Conservation (phyloP, 331 rosid genomes). For the Pyracantha coccinea region DNA sequence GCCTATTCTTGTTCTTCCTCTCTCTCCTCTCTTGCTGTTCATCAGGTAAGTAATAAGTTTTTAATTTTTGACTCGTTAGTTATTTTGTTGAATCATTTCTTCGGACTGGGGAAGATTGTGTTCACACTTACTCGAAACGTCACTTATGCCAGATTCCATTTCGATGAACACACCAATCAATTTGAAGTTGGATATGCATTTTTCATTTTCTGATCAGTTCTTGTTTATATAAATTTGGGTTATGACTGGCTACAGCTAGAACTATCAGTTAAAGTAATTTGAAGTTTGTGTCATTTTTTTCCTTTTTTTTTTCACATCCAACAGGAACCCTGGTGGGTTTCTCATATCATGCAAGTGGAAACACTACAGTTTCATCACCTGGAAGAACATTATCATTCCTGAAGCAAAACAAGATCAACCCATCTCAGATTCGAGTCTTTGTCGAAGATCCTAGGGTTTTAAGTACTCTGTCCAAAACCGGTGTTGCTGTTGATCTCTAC, state of each 20-base stretch:
- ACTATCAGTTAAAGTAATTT: background rate
- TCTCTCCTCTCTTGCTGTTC: conserved; percentile 41
- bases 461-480: conserved; percentile 24
- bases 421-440: conserved; percentile 31
- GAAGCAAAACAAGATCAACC: conserved; percentile 29
- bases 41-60: conserved; percentile 48
- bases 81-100: background rate
- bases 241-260: background rate
- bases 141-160: background rate
- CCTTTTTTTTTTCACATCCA: background rate
- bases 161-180: background rate
- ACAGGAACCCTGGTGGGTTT: conserved; percentile 51
- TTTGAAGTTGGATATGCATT: background rate
- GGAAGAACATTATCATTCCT: conserved; percentile 27
- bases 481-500: conserved; percentile 47
- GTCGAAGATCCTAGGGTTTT: conserved; percentile 28
- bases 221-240: background rate
- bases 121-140: background rate
- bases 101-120: background rate
- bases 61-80: background rate
- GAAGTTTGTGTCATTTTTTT: background rate
- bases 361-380: conserved; percentile 22
- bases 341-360: conserved; percentile 35
- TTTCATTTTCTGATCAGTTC: background rate
- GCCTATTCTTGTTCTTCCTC: conserved; percentile 37